Evolutionary conservation across 345 rosid species (phyloP).

Genomic region (Acer campestre): DNA sequence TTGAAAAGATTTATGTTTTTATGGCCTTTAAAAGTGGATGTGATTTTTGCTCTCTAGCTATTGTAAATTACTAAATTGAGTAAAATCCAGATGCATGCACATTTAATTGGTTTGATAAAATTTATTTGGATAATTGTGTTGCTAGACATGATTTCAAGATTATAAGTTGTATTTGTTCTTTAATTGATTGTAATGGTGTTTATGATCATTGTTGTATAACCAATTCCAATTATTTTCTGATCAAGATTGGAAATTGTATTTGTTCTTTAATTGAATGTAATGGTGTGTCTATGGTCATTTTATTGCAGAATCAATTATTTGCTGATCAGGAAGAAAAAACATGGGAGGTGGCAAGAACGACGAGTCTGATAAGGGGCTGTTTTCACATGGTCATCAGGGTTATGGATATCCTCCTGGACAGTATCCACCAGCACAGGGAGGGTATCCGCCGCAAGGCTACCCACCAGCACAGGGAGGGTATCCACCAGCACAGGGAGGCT

Average conservation of each 20-base stretch:
- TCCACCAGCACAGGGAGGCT: constrained; percentile 38
- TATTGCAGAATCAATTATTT: not conserved
- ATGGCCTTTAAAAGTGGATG: not conserved
- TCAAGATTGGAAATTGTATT: too few relatives aligned
- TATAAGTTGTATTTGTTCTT: not conserved
- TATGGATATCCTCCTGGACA: constrained; percentile 24
- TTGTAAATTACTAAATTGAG: too few relatives aligned
- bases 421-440: constrained; percentile 28
- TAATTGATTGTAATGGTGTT: not conserved
- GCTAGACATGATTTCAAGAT: not conserved
- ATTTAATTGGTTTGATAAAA: too few relatives aligned
- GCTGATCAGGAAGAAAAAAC: constrained; percentile 12
- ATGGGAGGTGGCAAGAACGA: constrained; percentile 64
- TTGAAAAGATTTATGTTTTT: not conserved
- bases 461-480: constrained; percentile 17
- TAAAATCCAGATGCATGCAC: too few relatives aligned
- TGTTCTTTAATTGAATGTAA: not conserved
- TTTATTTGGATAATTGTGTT: not conserved
- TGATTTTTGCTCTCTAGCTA: not conserved
- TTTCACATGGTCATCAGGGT: constrained; percentile 38
- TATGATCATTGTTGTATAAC: not conserved
- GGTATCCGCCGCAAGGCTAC: constrained; percentile 33
- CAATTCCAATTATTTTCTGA: not conserved
- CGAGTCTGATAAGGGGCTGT: constrained; percentile 51
- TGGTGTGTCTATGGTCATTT: not conserved